Percentiles rank a stretch among this genome's conserved stretches.
Conservation (phyloP, 2,329 filamentous ascomycete genomes). For the Blastomyces percursus region DNA sequence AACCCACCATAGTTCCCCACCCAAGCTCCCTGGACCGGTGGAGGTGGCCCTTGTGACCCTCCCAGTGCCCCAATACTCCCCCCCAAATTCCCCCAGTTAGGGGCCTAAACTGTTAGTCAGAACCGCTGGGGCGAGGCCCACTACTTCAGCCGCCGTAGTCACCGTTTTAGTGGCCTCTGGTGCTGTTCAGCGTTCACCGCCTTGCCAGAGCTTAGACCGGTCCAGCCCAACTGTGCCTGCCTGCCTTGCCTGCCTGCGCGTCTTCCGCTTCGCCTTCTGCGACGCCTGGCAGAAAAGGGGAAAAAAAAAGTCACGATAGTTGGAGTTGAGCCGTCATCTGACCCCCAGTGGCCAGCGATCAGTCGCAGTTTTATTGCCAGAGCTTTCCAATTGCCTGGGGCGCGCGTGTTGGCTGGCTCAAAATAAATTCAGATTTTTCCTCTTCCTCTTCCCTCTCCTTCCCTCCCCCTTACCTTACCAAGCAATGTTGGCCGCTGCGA, state of each 20-base stretch:
- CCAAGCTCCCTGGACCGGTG: neutral
- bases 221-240: too few relatives aligned
- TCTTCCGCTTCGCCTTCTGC: neutral
- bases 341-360: neutral
- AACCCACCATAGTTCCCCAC: neutral
- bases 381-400: too few relatives aligned
- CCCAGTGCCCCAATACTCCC: neutral
- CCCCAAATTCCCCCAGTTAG: too few relatives aligned
- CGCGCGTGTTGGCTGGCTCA: neutral
- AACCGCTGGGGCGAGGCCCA: neutral
- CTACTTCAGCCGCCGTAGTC: neutral
- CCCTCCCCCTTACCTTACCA: neutral
- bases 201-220: neutral
- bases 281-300: neutral
- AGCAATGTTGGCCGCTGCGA: slow-evolving; percentile 6
- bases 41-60: neutral
- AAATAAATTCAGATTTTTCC: neutral
- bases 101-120: too few relatives aligned
- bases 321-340: slow-evolving; percentile 4
- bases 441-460: neutral
- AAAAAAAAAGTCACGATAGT: slow-evolving; percentile 2
- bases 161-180: neutral
- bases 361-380: too few relatives aligned
- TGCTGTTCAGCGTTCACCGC: neutral
- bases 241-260: too few relatives aligned